phyloP scores from a whole-genome alignment of 2,329 filamentous ascomycete species.

The Pseudogymnoascus sp. region DNA sequence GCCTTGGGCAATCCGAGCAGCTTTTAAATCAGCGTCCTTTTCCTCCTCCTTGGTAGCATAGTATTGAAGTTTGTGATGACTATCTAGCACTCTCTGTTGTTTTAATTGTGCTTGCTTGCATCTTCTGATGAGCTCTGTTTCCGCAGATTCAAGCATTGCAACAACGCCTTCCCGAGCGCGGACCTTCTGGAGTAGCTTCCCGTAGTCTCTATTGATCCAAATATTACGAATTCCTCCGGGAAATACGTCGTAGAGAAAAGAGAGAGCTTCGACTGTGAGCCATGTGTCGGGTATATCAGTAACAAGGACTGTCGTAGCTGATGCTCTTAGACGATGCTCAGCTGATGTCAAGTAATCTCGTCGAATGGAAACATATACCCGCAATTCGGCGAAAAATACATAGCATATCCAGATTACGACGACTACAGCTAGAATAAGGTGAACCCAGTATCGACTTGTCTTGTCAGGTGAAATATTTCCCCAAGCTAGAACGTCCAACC shows the following conservation, averaged over 20 bases:
- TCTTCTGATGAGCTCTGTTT: conserved; percentile 73
- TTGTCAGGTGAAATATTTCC: conserved; percentile 67
- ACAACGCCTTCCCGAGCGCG: conserved; percentile 66
- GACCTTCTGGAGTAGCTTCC: conserved; percentile 76
- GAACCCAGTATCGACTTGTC: conserved; percentile 69
- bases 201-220: conserved; percentile 90
- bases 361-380: conserved; percentile 83
- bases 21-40: conserved; percentile 32
- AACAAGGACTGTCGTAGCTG: conserved; percentile 93
- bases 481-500: conserved; percentile 79
- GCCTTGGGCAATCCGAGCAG: conserved; percentile 43
- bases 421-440: conserved; percentile 69
- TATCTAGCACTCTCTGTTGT: conserved; percentile 35
- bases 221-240: conserved; percentile 92
- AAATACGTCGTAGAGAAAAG: conserved; percentile 87
- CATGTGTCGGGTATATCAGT: conserved; percentile 85
- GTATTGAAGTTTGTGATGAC: conserved; percentile 24
- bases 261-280: conserved; percentile 75
- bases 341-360: conserved; percentile 93
- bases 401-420: conserved; percentile 79
- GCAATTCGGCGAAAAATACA: conserved; percentile 78
- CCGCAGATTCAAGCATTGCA: conserved; percentile 64
- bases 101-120: conserved; percentile 77
- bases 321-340: conserved; percentile 86
- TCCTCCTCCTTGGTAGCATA: conserved; percentile 23